phyloP scores from a whole-genome alignment of 1,139 yeast species.

The Lodderomyces metapsilosis region DNA sequence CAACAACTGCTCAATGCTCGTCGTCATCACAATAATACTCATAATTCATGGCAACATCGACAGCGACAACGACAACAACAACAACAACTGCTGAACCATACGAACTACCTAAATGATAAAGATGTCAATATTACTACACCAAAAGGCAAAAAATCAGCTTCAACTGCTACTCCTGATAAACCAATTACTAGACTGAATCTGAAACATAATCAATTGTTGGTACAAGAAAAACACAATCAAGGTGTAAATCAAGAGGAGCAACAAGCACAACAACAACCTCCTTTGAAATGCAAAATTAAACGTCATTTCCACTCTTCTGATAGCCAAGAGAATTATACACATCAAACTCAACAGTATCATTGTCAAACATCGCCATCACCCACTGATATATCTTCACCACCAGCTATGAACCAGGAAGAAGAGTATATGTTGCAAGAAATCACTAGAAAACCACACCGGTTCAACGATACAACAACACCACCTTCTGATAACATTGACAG shows the following conservation, averaged over 20 bases:
- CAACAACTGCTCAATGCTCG: conserved; percentile 11
- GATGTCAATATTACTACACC: background rate
- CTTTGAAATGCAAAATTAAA: background rate
- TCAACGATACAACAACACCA: conserved; percentile 8
- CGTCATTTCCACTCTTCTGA: background rate
- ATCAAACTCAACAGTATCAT: conserved; percentile 1
- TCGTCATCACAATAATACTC: background rate
- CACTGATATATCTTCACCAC: conserved; percentile 12
- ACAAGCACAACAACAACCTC: background rate
- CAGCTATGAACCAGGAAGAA: conserved; percentile 14
- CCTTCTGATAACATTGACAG: background rate
- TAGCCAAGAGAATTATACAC: conserved; percentile 3
- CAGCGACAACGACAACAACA: conserved; percentile 5
- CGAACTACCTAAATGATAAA: background rate
- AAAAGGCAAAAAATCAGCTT: background rate
- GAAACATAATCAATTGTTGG: conserved; percentile 3
- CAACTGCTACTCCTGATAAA: conserved; percentile 4
- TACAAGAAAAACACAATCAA: conserved; percentile 5
- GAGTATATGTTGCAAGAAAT: conserved; percentile 3
- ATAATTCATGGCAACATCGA: conserved; percentile 1
- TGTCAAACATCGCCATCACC: conserved; percentile 31
- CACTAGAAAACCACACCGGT: background rate
- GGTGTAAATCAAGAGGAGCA: conserved; percentile 2
- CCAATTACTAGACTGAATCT: conserved; percentile 12
- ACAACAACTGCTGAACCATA: background rate